Base-by-base conservation (phyloP, 2,329 filamentous ascomycete species). In the Calonectria henricotiae region DNA sequence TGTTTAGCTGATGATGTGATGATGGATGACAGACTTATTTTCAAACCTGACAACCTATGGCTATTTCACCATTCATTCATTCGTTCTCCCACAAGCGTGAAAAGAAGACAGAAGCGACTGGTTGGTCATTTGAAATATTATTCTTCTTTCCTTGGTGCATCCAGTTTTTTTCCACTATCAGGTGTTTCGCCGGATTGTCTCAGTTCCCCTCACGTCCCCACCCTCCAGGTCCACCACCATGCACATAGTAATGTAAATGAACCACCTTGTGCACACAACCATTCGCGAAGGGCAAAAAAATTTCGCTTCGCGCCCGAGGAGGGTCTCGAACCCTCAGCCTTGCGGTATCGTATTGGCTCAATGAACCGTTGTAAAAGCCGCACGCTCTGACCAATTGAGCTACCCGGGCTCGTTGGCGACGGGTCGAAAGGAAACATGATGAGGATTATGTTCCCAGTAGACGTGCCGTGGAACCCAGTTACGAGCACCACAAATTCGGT, bases 331-430 rank as follows among this genome's bases (percentile, higher is more conserved):
- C 51, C 35, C 51, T 5, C 23, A 58, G 35, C 20, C 51, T 58
- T 58, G 35, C 20, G 51, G 20, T 39, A 17, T 25, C 35, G 15
- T 9, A n/a, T 11, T 11, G 12, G 1, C 5, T n/a, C 5, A 9
- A 9, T 11, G 17, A n/a, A 12, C 15, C 5, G 27, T 32, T 17
- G 15, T 51, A 51, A 51, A 51, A 51, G 47, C 27, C 47, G 27
- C 47, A 51, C 47, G 47, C 49, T 68, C 60, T 51, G 65, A 51
- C 35, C 32, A 65, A 51, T 41, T 30, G 55, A 58, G 43, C 37
- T 58, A 39, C 51, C 35, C 32, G 20, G 35, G 55, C 25, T 41
- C 20, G 46, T 30, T 46, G 11, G 44, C 37, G 39, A 65, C 62
- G 67, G 62, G 55, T 47, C 46, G 46, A 62, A 62, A 51, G 55